Percentiles rank a stretch among this genome's conserved stretches.
phyloP scores from a whole-genome alignment of 2,329 filamentous ascomycete species.

The Alternaria viburni region DNA sequence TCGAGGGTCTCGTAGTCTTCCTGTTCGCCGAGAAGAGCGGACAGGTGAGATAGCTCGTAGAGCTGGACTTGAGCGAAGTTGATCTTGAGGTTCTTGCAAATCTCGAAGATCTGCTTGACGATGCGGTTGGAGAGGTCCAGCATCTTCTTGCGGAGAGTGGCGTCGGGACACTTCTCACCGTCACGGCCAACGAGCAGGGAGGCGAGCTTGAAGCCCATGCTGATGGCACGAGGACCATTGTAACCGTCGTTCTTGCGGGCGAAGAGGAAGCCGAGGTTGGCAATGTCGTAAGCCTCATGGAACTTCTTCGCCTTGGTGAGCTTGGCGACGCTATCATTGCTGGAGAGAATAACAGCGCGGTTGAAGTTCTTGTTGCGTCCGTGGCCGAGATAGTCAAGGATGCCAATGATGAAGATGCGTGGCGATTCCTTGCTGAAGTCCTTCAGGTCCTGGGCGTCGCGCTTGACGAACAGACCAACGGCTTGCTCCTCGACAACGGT shows the following conservation, averaged over 20 bases:
- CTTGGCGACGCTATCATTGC: constrained; percentile 30
- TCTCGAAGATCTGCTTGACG: constrained; percentile 50
- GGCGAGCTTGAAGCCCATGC: constrained; percentile 47
- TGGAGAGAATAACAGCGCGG: constrained; percentile 35
- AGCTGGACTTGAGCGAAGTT: constrained; percentile 52
- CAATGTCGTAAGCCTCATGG: constrained; percentile 42
- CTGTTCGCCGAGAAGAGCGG: constrained; percentile 53
- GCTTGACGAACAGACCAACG: constrained; percentile 36
- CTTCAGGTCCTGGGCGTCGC: constrained; percentile 34
- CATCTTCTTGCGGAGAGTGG: constrained; percentile 48
- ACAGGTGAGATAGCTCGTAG: constrained; percentile 52
- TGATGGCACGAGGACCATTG: constrained; percentile 42
- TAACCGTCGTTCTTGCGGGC: constrained; percentile 41
- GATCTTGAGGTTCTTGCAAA: constrained; percentile 50
- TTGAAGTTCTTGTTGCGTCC: constrained; percentile 38
- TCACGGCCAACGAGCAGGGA: constrained; percentile 42
- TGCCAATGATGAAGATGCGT: constrained; percentile 39
- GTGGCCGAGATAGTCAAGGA: constrained; percentile 38
- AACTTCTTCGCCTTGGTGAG: constrained; percentile 41
- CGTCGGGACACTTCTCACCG: constrained; percentile 38
- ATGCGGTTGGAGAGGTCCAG: constrained; percentile 50
- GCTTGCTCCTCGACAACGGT: constrained; percentile 35
- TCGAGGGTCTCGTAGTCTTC: constrained; percentile 53
- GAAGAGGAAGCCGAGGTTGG: constrained; percentile 42
- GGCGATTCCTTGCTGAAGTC: constrained; percentile 39